Base-by-base conservation (phyloP, 176 grass and related monocot species). In the Luzula sylvatica region DNA sequence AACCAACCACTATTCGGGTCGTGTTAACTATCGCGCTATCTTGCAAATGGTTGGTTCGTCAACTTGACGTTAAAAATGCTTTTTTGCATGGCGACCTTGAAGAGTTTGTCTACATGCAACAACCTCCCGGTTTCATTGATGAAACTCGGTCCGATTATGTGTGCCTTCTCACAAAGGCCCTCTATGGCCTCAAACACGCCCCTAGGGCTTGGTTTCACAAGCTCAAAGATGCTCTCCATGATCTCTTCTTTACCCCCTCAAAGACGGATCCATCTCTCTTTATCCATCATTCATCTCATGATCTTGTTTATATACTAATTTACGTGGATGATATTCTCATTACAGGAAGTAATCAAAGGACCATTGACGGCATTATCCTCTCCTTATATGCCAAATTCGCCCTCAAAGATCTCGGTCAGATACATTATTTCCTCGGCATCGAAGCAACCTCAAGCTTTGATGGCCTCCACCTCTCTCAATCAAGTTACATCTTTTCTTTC, bases 271-370 rank as follows among this genome's bases (percentile, higher is more conserved):
- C 46, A 4, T 22, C 46, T 51, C 46, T 51, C 12, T 51, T 51
- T 14, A 51, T 51, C 1, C 5, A 7, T 4, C 5, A 4, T 9
- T 35, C 30, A 35, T 9, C 7, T 19, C n/a, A n/a, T n/a, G n/a
- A n/a, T n/a, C n/a, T n/a, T n/a, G n/a, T n/a, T n/a, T n/a, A 8
- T 2, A 22, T 17, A 7, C 0, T 51, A 7, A 14, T 51, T 8
- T 51, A 51, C n/a, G 46, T 51, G 5, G 20, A 51, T 2, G 46
- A 51, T 51, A 51, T 51, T 14, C 15, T 51, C n/a, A 22, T 51
- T 12, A 51, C 1, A 4, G 1, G 46, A 14, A 51, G n/a, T 14
- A 9, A 9, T 14, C 14, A 8, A 9, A 14, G 11, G 11, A 14
- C 14, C 40, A 45, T 45, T 9, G 12, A 51, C 46, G 5, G 7